Percentiles rank a stretch among this genome's conserved stretches.
Conservation (phyloP, 108 stramenopile species). For the Skeletonema menzelii region DNA sequence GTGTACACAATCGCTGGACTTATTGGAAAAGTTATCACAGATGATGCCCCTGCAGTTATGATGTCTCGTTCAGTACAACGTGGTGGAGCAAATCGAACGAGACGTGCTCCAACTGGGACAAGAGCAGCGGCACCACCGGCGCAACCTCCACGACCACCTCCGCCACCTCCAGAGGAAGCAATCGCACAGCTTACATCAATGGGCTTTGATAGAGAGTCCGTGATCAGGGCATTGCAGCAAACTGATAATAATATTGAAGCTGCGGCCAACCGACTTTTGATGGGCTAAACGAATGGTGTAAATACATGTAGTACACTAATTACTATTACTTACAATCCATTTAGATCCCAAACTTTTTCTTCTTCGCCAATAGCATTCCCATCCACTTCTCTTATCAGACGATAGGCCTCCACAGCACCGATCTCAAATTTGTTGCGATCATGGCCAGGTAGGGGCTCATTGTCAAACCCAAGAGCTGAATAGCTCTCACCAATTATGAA, state of each 20-base stretch:
- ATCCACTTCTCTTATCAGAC: constrained; percentile 43
- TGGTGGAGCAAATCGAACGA: constrained; percentile 9
- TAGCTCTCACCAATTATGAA: constrained; percentile 68
- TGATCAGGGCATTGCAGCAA: constrained; percentile 64
- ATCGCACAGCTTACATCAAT: constrained; percentile 76
- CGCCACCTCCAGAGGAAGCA: constrained; percentile 67
- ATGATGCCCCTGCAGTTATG: constrained; percentile 44
- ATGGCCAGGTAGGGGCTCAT: constrained; percentile 60
- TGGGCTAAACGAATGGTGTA: constrained; percentile 21
- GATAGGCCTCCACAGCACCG: constrained; percentile 80
- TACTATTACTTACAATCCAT: neutral
- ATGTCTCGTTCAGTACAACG: constrained; percentile 40
- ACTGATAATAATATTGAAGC: constrained; percentile 84
- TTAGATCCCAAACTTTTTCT: neutral
- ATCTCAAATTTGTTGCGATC: constrained; percentile 62
- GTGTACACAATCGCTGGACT: constrained; percentile 10
- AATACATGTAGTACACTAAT: neutral
- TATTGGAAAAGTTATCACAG: constrained; percentile 26
- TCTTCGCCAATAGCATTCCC: neutral
- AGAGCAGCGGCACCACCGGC: constrained; percentile 12
- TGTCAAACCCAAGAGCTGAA: constrained; percentile 70
- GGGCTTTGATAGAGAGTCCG: constrained; percentile 83
- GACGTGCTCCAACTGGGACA: constrained; percentile 4
- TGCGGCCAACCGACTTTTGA: constrained; percentile 82
- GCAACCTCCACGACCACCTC: constrained; percentile 32